phyloP scores from a whole-genome alignment of 163 green algal species.

The Scenedesmus sp. region DNA sequence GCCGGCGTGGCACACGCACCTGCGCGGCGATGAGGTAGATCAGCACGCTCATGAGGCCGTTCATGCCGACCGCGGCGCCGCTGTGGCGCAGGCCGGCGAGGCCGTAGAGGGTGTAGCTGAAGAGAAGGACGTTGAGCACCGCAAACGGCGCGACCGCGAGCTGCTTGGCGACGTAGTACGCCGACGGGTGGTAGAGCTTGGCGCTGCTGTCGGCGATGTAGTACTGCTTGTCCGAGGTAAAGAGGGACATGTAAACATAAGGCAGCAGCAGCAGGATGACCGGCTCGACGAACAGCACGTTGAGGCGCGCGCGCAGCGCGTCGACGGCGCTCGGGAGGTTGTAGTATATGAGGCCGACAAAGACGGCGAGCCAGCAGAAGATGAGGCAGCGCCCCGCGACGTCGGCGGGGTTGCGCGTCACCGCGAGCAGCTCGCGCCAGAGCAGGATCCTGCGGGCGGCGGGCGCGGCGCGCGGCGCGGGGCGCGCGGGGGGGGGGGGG shows the following conservation, averaged over 20 bases:
- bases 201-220: conserved; percentile 46
- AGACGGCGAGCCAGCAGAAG: conserved; percentile 61
- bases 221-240: conserved; percentile 58
- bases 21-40: conserved; percentile 53
- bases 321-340: conserved; percentile 35
- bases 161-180: conserved; percentile 54
- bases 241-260: conserved; percentile 68
- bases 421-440: conserved; percentile 46
- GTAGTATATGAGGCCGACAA: conserved; percentile 57
- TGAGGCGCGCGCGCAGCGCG: conserved; percentile 36
- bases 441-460: conserved; percentile 41
- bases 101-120: conserved; percentile 54
- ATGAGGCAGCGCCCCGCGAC: conserved; percentile 62
- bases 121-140: conserved; percentile 50
- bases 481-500: neutral
- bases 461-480: too few relatives aligned
- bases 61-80: neutral
- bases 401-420: conserved; percentile 65
- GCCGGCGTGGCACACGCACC: conserved; percentile 14
- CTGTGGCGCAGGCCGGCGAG: conserved; percentile 47
- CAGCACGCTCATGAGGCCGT: conserved; percentile 43
- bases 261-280: conserved; percentile 60
- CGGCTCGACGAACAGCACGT: conserved; percentile 48
- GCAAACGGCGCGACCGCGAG: conserved; percentile 51
- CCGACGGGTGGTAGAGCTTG: conserved; percentile 50